Base-by-base conservation (phyloP, 441 rosid species). In the Kokia cookei region DNA sequence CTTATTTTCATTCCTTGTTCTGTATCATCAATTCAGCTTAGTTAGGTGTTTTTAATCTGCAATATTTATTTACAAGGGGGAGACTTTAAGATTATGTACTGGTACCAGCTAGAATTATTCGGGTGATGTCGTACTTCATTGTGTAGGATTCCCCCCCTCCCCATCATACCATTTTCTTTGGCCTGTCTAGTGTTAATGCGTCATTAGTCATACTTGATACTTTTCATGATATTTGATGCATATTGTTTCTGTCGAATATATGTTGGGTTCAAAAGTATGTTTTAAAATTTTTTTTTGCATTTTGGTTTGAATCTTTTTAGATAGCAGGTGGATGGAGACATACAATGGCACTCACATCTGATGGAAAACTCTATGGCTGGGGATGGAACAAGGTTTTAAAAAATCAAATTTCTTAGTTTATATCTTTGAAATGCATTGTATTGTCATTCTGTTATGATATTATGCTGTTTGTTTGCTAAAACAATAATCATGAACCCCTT, bases 261-360 rank as follows among this genome's bases (percentile, higher is more conserved):
- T 50, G 47, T 69, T 69, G 47, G n/a, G 4, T 69, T 51, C 45
- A 57, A 57, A 60, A 60, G 29, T 5, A 60, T 40, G n/a, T 64
- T 64, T 64, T 42, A 42, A 64, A 64, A 17, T 14, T 32, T 1
- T 35, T 19, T 70, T 32, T 12, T 54, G 27, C 22, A 72, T 68
- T 59, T 61, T 72, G 74, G 17, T 22, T 73, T 78, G 53, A 22
- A 24, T 15, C 54, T 69, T 71, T 67, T 68, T 86, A 95, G 99
- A 84, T 95, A 75, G 87, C 98, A n/a, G 99, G 99, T 79, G 99
- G 98, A 73, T 96, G 98, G 98, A 92, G 99, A 79, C 98, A 93
- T 85, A 90, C 98, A 35, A 92, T 96, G 99, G 99, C 99, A 48
- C 80, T 90, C 71, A 82, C 98, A 59, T 83, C 90, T 57, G 89